A percentile compares a stretch with the other conserved stretches of the same genome.
These are phyloP conservation scores for Rhizopogon vulgaris DNA, from an alignment of 768 basidiomycete genomes.

Conservation along the genomic window DNA sequence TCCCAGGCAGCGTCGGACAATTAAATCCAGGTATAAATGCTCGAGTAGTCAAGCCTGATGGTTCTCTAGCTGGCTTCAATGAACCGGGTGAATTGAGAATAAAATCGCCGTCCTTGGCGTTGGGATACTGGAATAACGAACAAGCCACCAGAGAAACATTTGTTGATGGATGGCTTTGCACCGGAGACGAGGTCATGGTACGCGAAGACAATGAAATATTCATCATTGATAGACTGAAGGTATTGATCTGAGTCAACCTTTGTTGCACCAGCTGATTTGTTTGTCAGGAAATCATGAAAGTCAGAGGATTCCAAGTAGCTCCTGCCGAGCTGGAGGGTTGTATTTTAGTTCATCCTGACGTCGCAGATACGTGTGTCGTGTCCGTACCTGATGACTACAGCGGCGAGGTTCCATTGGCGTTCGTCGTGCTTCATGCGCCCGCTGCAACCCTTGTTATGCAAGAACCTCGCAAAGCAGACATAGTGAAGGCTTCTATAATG, in stretches of 20 bases:
- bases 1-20: conserved; percentile 43
- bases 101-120: conserved; percentile 33
- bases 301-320: conserved; percentile 68
- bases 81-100: conserved; percentile 59
- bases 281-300: conserved; percentile 60
- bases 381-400: conserved; percentile 64
- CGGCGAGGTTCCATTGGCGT: conserved; percentile 69
- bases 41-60: conserved; percentile 53
- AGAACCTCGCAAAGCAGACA: conserved; percentile 22
- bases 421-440: conserved; percentile 44
- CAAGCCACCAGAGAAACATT: conserved; percentile 67
- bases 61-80: conserved; percentile 44
- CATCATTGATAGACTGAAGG: conserved; percentile 62
- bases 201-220: conserved; percentile 50
- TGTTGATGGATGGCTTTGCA: conserved; percentile 66
- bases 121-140: conserved; percentile 47
- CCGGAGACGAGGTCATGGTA: conserved; percentile 61
- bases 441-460: conserved; percentile 30
- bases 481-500: conserved; percentile 40
- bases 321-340: conserved; percentile 71
- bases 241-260: conserved; percentile 11
- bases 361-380: conserved; percentile 59
- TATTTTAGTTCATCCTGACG: conserved; percentile 50
- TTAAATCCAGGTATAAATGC: conserved; percentile 50
- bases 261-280: not conserved